A percentile compares a stretch with the other conserved stretches of the same genome.
These are phyloP conservation scores for Cadophora malorum DNA, from an alignment of 2,329 filamentous ascomycete species.

Conservation along the genomic window DNA sequence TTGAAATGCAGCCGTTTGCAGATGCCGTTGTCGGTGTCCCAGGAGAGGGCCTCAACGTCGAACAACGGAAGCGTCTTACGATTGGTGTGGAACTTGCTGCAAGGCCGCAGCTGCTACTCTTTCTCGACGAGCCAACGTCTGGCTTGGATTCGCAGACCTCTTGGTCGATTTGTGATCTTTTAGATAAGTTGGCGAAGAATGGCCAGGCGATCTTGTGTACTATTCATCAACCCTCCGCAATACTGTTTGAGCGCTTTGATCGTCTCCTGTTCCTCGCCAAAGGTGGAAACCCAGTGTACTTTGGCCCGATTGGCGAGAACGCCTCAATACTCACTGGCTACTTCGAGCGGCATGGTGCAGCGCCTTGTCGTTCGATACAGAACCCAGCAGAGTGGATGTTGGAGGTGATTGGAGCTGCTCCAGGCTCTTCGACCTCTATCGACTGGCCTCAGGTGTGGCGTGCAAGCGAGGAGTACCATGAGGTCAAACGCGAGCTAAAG, in stretches of 20 bases:
- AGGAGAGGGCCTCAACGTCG: conserved; percentile 80
- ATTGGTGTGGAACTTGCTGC: conserved; percentile 94
- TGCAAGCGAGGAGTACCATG: conserved; percentile 54
- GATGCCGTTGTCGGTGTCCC: conserved; percentile 91
- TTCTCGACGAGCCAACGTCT: conserved; percentile 93
- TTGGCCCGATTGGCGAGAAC: conserved; percentile 77
- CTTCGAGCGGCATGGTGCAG: conserved; percentile 76
- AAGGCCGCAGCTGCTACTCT: conserved; percentile 86
- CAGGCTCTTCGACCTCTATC: conserved; percentile 65
- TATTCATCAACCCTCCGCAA: conserved; percentile 93
- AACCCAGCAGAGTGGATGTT: conserved; percentile 88
- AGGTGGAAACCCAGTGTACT: conserved; percentile 81
- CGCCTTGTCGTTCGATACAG: conserved; percentile 66
- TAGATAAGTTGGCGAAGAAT: conserved; percentile 87
- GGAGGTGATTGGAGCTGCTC: conserved; percentile 65
- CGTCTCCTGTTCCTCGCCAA: conserved; percentile 78
- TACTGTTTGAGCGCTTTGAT: conserved; percentile 92
- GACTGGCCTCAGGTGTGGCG: conserved; percentile 70
- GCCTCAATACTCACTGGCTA: conserved; percentile 72
- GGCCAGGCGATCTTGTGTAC: conserved; percentile 96
- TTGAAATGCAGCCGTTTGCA: conserved; percentile 90
- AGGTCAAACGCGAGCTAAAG: conserved; percentile 56
- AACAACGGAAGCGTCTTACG: conserved; percentile 78
- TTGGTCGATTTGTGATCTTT: conserved; percentile 86
- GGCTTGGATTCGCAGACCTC: conserved; percentile 93